A percentile compares a stretch with the other conserved stretches of the same genome.
Evolutionary conservation across 2,329 filamentous ascomycete species (phyloP).

Genomic region (Colletotrichum phormii): DNA sequence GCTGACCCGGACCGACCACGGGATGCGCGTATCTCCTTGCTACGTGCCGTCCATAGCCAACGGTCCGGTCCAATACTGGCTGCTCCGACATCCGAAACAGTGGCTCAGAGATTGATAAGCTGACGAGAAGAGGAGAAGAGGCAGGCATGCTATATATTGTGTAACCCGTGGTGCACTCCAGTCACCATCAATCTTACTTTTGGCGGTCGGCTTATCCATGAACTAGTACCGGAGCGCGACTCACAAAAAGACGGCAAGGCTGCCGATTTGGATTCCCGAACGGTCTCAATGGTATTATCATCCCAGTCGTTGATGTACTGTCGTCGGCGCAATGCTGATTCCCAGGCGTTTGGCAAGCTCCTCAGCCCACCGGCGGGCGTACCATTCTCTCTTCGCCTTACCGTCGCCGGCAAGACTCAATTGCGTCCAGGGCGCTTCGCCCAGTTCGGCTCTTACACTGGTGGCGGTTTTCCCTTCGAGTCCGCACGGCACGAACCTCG

Average conservation of each 20-base stretch:
- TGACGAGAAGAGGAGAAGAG: neutral
- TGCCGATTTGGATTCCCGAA: neutral
- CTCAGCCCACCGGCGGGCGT: conserved; percentile 32
- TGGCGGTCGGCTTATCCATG: neutral
- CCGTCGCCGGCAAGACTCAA: conserved; percentile 1
- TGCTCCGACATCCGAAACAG: neutral
- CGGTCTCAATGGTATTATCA: neutral
- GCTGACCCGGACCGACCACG: neutral
- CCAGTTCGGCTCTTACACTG: conserved; percentile 71
- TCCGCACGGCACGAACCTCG: conserved; percentile 89
- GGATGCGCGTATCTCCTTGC: neutral
- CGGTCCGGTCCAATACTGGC: neutral
- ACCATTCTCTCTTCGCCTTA: conserved; percentile 9
- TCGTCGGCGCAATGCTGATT: conserved; percentile 6
- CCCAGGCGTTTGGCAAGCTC: conserved; percentile 31
- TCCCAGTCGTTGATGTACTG: conserved; percentile 5
- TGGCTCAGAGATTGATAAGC: neutral
- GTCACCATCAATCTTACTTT: neutral
- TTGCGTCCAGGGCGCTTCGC: conserved; percentile 28
- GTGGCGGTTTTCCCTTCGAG: conserved; percentile 83
- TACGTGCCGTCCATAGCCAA: neutral
- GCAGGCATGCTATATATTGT: neutral
- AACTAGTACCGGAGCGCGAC: neutral
- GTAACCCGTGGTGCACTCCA: neutral
- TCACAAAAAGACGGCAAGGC: neutral